Base-by-base conservation (phyloP, 2,329 filamentous ascomycete species). In the Colletotrichum eleusines region DNA sequence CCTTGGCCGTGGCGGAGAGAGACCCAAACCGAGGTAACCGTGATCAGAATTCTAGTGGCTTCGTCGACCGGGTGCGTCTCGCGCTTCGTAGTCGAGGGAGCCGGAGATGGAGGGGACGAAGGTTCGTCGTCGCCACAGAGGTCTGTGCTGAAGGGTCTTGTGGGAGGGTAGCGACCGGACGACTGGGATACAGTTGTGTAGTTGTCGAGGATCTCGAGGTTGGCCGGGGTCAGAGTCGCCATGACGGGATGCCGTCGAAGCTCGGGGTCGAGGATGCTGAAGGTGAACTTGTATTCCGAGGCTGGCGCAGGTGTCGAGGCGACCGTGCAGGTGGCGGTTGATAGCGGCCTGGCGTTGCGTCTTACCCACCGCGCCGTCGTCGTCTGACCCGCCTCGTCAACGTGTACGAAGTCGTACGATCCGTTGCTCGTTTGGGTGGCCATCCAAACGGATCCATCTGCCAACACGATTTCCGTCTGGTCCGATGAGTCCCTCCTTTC, bases 211-310 rank as follows among this genome's bases (percentile, higher is more conserved):
- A 95, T 87, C 60, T 93, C 90, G 38, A 95, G 86, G 16, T 86
- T 88, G 5, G 85, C 84, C 16, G 86, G 85, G 4, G 88, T 90
- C 54, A 95, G 84, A 2, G 86, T 89, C 0, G 91, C 93, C 81
- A 95, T 87, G 76, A 95, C 88, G 5, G 93, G 92, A 76, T 95
- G 93, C 16, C 91, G 88, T 42, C 91, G 85, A 11, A 87, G 88
- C 57, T 87, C 86, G 0, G 92, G 88, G 74, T 92, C 89, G 75
- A 95, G 90, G 72, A 94, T 89, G 81, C 91, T 94, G 78, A 95
- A 95, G 11, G 89, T 93, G 82, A 91, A 95, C 77, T 89, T 90
- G 68, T 81, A 82, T 57, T 88, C 87, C 1, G 76, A 72, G 2
- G 79, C 74, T 0, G 75, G 74, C 4, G 78, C 72, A 4, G 78